Base-by-base conservation (phyloP, 2,329 filamentous ascomycete genomes). In the Arthrobotrys sinensis region DNA sequence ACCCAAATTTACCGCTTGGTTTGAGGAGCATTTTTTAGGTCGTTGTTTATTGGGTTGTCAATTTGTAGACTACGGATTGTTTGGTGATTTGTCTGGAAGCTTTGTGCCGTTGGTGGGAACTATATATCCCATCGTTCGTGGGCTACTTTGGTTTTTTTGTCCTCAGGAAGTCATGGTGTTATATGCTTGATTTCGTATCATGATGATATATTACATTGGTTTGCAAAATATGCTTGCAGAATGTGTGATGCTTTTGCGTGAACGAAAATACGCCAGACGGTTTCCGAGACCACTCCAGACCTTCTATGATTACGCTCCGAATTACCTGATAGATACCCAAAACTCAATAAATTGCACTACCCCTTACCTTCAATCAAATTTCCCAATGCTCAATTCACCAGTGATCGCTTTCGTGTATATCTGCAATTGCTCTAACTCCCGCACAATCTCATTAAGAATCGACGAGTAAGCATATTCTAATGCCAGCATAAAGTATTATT, bases 401-500 rank as follows among this genome's bases (percentile, higher is more conserved):
- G 88, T 86, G 79, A 90, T 88, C 55, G 87, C 85, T 82, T 89
- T 90, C 1, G 88, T 89, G 75, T 87, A 89, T 77, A 85, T 86
- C 81, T 89, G 87, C 55, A 90, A 82, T 73, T 87, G 85, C 80
- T 88, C 86, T 1, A 90, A 81, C 80, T 90, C 86, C 62, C 86
- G 85, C 4, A 88, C 86, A 82, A 89, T 83, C 80, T 83, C 82
- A 50, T 82, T 83, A 76, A 84, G 77, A 32, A 82, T 82, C 16
- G 80, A 80, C 14, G 82, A 82, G 64, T 82, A 83, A 3, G 82
- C 82, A 79, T 83, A 84, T 43, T 83, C 81, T 81, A 63, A 24
- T 63, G 28, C 38, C 10, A 28, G 36, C 11, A 45, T 34, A n/a
- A n/a, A 70, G 19, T 11, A 5, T 7, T 8, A 65, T 80, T 43